phyloP scores from a whole-genome alignment of 148 eudicot species.

The Silene uniflora region DNA sequence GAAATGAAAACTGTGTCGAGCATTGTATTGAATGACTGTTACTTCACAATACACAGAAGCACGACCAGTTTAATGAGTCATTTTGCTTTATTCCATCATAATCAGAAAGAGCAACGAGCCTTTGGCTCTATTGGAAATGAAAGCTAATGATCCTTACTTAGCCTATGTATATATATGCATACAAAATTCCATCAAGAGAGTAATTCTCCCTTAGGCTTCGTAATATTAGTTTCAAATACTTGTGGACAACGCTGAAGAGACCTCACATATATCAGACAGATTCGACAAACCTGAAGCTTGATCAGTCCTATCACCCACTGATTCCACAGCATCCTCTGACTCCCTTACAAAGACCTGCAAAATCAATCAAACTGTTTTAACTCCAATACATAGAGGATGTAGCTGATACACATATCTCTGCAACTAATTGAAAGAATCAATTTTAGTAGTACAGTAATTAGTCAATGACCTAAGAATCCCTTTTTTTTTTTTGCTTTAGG shows the following conservation, averaged over 20 bases:
- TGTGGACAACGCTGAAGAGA: slow-evolving; percentile 11
- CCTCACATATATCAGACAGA: slow-evolving; percentile 20
- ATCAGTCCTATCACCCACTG: slow-evolving; percentile 5
- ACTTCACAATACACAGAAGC: too few species aligned
- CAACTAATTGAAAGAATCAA: background rate
- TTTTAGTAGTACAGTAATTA: background rate
- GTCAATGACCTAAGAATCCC: background rate
- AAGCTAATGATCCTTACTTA: too few species aligned
- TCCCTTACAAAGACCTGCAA: slow-evolving; percentile 23
- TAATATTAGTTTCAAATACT: background rate
- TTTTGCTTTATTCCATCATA: too few species aligned
- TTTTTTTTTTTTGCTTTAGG: too few species aligned
- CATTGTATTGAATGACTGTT: too few species aligned
- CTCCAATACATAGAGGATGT: background rate
- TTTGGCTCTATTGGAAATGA: too few species aligned
- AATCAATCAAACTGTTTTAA: slow-evolving; percentile 1
- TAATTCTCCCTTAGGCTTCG: too few species aligned
- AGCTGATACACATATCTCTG: background rate
- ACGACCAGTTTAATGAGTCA: too few species aligned
- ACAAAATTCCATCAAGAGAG: too few species aligned
- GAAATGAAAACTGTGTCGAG: too few species aligned
- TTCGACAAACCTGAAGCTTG: slow-evolving; percentile 9
- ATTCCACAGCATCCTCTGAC: background rate
- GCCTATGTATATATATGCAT: too few species aligned
- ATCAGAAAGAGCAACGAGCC: too few species aligned